Evolutionary conservation across 345 rosid species (phyloP).

Genomic region (Eucalyptus pauciflora): DNA sequence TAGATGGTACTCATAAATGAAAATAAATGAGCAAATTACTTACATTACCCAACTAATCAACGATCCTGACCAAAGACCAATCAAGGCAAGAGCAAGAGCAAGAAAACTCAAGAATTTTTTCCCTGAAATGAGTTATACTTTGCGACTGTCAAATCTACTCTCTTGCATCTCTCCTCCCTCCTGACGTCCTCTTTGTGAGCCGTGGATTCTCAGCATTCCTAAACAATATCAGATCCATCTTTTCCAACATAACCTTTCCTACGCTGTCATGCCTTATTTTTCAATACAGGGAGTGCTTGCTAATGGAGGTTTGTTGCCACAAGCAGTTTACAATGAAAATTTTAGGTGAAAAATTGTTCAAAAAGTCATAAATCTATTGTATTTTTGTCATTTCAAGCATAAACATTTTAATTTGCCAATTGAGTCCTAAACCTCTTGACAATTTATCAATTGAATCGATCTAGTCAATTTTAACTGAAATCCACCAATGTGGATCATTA

Average conservation of each 20-base stretch:
- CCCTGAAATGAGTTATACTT: not conserved
- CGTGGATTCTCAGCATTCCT: not conserved
- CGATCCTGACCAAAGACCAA: not conserved
- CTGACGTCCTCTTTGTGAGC: not conserved
- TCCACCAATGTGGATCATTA: too few relatives aligned
- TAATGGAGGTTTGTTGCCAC: too few relatives aligned
- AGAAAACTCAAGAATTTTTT: not conserved
- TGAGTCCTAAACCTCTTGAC: too few relatives aligned
- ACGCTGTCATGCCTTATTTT: not conserved
- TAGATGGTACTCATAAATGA: not conserved
- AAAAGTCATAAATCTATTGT: too few relatives aligned
- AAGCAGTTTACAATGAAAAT: too few relatives aligned
- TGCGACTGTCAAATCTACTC: not conserved
- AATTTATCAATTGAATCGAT: too few relatives aligned
- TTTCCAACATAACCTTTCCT: not conserved
- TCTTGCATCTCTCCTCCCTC: not conserved
- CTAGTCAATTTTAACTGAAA: rapidly evolving
- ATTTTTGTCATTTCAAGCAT: too few relatives aligned
- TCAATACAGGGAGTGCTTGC: not conserved
- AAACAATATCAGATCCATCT: not conserved
- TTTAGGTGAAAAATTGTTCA: too few relatives aligned
- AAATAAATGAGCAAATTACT: not conserved
- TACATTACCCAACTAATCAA: not conserved
- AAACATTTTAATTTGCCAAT: too few relatives aligned
- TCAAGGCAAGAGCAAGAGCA: not conserved